Base-by-base conservation (phyloP, 2,329 filamentous ascomycete species). In the Alternaria incomplexa region DNA sequence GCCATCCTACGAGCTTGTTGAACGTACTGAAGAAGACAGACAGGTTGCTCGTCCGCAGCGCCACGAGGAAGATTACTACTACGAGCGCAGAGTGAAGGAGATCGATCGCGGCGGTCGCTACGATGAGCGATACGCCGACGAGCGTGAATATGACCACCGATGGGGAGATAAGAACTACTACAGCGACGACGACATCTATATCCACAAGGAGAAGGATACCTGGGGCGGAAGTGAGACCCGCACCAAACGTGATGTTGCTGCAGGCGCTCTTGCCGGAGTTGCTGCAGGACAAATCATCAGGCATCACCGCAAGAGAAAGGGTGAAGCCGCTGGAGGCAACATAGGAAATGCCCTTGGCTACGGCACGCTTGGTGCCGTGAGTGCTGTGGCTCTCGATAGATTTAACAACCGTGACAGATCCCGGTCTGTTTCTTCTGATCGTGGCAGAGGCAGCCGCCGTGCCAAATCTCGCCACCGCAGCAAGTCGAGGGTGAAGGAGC, bases 111-210 rank as follows among this genome's bases (percentile, higher is more conserved):
- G 79, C 56, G 79, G 80, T 64, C 77, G 80, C 61, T 77, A 78
- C 57, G 80, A 82, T 4, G 71, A 79, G 54, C 64, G 69, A 12
- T 76, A 75, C 61, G 69, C 75, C 32, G 77, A 81, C 55, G 78
- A 81, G 58, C 48, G 48, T 11, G 48, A 52, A 23, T 52, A 52
- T 6, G 74, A 77, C 52, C 80, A 78, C 50, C 77, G 77, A 23
- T 70, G 82, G 61, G 79, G 76, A 43, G 80, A 81, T 25, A 80
- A 80, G 47, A 80, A 82, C 51, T 83, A 82, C 65, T 88, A 86
- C 73, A 87, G 87, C 69, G 88, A 89, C 71, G 87, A 89, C 65
- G 88, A 88, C 70, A 85, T 89, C 58, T 88, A 89, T 69, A 80
- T 88, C 40, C 85, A 85, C 68, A 84, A 85, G 79, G 84, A 85